Evolutionary conservation across 73 alveolate genomes (phyloP).

Genomic region (Paramecium primaurelia): DNA sequence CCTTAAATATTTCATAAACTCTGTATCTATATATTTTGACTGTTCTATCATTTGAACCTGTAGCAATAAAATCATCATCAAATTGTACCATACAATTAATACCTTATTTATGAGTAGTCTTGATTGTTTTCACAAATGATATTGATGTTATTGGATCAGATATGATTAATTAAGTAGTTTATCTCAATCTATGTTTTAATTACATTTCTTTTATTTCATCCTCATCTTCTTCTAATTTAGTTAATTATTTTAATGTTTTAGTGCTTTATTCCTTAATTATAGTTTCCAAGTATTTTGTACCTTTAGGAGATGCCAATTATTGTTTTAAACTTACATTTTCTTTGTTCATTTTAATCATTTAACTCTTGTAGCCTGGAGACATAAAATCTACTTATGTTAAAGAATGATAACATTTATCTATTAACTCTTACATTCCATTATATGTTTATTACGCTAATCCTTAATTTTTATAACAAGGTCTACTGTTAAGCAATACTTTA

Average conservation of each 20-base stretch:
- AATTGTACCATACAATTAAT: slow-evolving; percentile 16
- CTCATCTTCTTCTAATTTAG: slow-evolving; percentile 42
- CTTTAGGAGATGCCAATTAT: not conserved
- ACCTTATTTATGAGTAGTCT: slow-evolving; percentile 21
- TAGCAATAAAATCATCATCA: slow-evolving; percentile 38
- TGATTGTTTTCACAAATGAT: not conserved
- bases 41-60: slow-evolving; percentile 35
- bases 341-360: not conserved
- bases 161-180: not conserved
- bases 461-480: slow-evolving; percentile 17
- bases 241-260: not conserved
- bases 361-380: slow-evolving; percentile 7
- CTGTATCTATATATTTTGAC: slow-evolving; percentile 20
- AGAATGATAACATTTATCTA: slow-evolving; percentile 24
- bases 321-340: not conserved
- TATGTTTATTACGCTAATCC: slow-evolving; percentile 21
- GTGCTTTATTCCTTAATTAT: slow-evolving; percentile 1
- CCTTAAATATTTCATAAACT: slow-evolving; percentile 4
- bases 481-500: not conserved
- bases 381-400: not conserved
- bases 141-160: not conserved
- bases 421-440: not conserved
- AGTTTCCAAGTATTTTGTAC: slow-evolving; percentile 14
- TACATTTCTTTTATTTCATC: not conserved
- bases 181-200: slow-evolving; percentile 1